Conservation (phyloP, 179 eudicot species). For the Spergularia azorica region DNA sequence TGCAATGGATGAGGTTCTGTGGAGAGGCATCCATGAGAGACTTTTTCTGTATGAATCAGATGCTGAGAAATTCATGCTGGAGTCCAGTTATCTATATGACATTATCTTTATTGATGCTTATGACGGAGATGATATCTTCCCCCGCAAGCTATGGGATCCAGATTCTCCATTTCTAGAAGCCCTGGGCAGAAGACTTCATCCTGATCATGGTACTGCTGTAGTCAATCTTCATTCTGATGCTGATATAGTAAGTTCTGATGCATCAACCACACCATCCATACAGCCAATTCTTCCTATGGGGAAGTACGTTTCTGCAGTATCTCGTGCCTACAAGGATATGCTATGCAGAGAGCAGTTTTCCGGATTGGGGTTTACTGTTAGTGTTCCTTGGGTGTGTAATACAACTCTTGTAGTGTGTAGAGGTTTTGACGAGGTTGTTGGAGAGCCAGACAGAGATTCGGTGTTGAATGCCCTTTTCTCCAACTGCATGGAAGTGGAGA, state of each 20-base stretch:
- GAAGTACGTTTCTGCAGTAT: constrained; percentile 60
- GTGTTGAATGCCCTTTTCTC: constrained; percentile 47
- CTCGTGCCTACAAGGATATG: constrained; percentile 64
- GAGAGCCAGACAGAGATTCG: constrained; percentile 35
- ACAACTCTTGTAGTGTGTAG: constrained; percentile 72
- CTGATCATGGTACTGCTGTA: constrained; percentile 87
- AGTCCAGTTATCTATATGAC: constrained; percentile 54
- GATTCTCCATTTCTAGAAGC: constrained; percentile 71
- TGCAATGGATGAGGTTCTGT: constrained; percentile 53
- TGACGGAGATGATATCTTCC: constrained; percentile 90
- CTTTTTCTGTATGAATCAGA: constrained; percentile 69
- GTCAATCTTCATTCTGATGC: constrained; percentile 88
- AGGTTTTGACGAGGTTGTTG: constrained; percentile 43
- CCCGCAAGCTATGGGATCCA: constrained; percentile 83
- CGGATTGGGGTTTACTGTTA: constrained; percentile 66
- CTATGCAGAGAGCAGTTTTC: constrained; percentile 24
- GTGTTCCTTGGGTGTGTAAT: constrained; percentile 86
- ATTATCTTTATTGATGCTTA: constrained; percentile 88
- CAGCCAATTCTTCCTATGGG: constrained; percentile 55
- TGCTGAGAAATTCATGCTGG: constrained; percentile 69
- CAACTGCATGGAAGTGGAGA: constrained; percentile 56
- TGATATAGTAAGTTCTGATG: constrained; percentile 35
- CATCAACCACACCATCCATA: constrained; percentile 29
- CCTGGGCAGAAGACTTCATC: constrained; percentile 63
- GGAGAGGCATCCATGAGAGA: constrained; percentile 90